A percentile compares a stretch with the other conserved stretches of the same genome.
These are phyloP conservation scores for Tylopilus sp. DNA, from an alignment of 768 basidiomycete species.

Conservation along the genomic window DNA sequence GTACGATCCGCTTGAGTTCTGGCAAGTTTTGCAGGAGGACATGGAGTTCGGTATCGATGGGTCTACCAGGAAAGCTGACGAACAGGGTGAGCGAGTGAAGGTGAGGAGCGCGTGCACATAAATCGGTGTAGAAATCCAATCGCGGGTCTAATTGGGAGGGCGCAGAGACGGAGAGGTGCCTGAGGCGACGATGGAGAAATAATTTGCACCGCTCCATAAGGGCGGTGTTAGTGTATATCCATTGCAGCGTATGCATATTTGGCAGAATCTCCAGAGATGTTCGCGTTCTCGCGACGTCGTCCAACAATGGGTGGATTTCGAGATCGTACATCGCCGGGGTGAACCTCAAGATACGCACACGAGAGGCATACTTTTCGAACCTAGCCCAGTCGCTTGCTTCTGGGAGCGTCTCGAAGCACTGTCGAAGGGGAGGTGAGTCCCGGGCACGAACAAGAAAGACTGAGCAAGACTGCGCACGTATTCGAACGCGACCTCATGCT, in stretches of 20 bases:
- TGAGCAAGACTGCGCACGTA: slow-evolving; percentile 16
- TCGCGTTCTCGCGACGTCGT: slow-evolving; percentile 56
- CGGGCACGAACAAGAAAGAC: not conserved
- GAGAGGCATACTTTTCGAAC: slow-evolving; percentile 51
- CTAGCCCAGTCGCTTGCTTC: slow-evolving; percentile 51
- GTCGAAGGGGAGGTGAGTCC: not conserved
- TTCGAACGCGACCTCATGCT: slow-evolving; percentile 13
- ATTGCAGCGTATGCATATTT: slow-evolving; percentile 48
- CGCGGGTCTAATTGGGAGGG: slow-evolving; percentile 15
- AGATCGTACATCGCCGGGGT: slow-evolving; percentile 10
- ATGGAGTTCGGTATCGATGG: slow-evolving; percentile 40
- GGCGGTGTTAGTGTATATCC: slow-evolving; percentile 32
- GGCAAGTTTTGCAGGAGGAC: slow-evolving; percentile 39
- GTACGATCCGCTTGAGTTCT: slow-evolving; percentile 43
- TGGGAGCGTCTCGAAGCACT: slow-evolving; percentile 43
- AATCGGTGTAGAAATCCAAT: slow-evolving; percentile 31
- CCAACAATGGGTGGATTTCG: slow-evolving; percentile 28
- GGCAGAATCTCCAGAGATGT: slow-evolving; percentile 52
- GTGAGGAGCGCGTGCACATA: slow-evolving; percentile 49
- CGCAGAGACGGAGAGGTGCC: slow-evolving; percentile 33
- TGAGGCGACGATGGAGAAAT: slow-evolving; percentile 58
- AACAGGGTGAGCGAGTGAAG: slow-evolving; percentile 47
- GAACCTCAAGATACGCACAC: slow-evolving; percentile 40
- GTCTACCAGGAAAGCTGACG: slow-evolving; percentile 36
- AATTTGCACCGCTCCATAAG: slow-evolving; percentile 40